Evolutionary conservation across 306 rosid genomes (phyloP), one percentile per base, ranked within the genome.

Genomic region (Crataegus laevigata): DNA sequence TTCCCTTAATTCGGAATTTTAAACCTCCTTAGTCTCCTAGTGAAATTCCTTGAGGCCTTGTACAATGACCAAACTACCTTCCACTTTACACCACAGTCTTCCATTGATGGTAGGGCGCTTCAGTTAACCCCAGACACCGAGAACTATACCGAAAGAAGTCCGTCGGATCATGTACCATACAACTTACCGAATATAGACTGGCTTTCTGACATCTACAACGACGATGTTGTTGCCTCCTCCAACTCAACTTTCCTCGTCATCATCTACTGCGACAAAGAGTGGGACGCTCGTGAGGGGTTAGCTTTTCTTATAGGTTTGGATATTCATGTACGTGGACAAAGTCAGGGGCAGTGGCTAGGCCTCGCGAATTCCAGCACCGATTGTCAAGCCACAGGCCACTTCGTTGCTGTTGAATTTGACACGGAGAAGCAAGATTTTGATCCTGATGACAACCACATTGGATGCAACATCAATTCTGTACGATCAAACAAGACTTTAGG

Each of bases 321-420:
- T 36, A 5, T 0, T 34, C 47, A 21, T 2, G n/a, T 77, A 0
- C 90, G 88, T 34, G 58, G 14, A 6, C 12, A 73, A 29, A 87
- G 90, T 71, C 21, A 47, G 8, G 86, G 86, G 57, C 78, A 70
- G 69, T 84, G 88, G 90, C 77, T 87, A 29, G 90, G 88, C 59
- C 86, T 84, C 75, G 80, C 88, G 71, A 87, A 84, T 47, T 76
- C 61, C 22, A 57, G 22, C 50, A 82, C 75, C 0, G 82, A 87
- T 6, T 86, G 90, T 0, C 24, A 71, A 1, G 1, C 25, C 2
- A 10, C 21, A 7, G 82, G 84, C 76, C 66, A 55, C 30, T 38
- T 87, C 1, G 83, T 84, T 18, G 88, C 90, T 19, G 74, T 87
- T 6, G 88, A 87, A 67, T 84, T 87, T 21, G 90, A 87, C 60